A percentile compares a stretch with the other conserved stretches of the same genome.
These are phyloP conservation scores for Backusella mclennaniae DNA, from an alignment of 192 early-diverging fungal species.

Conservation along the genomic window DNA sequence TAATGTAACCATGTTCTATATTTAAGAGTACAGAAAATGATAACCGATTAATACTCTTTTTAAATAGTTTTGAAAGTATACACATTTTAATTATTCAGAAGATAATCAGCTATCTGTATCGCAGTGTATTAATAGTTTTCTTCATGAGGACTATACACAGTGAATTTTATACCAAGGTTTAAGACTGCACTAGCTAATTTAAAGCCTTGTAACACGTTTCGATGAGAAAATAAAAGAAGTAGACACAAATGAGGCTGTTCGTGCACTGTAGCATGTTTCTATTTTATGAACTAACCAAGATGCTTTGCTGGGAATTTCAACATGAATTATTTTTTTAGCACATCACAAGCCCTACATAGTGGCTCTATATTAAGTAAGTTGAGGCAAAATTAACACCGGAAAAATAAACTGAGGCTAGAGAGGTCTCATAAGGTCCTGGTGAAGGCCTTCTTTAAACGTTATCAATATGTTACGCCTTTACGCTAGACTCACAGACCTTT, in stretches of 20 bases:
- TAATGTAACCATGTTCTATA: background rate
- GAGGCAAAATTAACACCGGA: background rate
- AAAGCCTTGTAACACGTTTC: background rate
- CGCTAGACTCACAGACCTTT: too few relatives aligned
- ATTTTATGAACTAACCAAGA: background rate
- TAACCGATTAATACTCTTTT: background rate
- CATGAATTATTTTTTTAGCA: background rate
- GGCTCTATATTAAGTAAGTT: background rate
- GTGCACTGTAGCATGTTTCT: background rate
- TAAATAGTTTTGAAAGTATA: background rate
- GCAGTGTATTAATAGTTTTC: background rate
- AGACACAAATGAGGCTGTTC: background rate
- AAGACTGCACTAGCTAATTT: background rate
- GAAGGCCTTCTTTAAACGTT: too few relatives aligned
- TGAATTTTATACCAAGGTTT: background rate
- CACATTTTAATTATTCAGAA: background rate
- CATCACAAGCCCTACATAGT: background rate
- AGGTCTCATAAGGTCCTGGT: too few relatives aligned
- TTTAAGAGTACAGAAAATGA: background rate
- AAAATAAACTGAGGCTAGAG: too few relatives aligned
- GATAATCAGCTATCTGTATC: background rate
- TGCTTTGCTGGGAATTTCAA: background rate
- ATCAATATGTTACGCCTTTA: too few relatives aligned
- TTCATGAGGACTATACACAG: background rate
- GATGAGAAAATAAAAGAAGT: background rate